Conservation (phyloP, 805 yeast genomes). For the Saccharomycopsis synnaedendra region DNA sequence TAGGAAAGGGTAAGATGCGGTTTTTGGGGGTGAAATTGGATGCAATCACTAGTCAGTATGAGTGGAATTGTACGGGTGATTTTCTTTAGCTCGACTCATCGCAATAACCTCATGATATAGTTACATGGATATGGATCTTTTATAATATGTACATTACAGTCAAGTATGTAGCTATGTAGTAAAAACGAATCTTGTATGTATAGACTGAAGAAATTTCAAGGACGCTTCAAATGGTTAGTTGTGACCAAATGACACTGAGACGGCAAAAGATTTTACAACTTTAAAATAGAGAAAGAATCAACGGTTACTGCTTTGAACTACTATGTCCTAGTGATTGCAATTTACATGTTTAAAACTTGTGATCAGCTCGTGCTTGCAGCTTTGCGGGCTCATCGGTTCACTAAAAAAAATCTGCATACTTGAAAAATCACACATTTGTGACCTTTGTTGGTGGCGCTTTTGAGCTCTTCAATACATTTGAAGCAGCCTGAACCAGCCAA, state of each 20-base stretch:
- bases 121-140: not conserved
- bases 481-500: not conserved
- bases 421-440: not conserved
- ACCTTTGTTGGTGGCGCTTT: not conserved
- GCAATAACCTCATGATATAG: not conserved
- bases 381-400: not conserved
- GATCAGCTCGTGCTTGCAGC: no score
- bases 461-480: not conserved
- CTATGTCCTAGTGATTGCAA: no score
- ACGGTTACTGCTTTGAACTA: no score
- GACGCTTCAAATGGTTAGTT: not conserved
- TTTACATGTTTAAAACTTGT: no score
- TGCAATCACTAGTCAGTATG: not conserved
- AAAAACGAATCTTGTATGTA: not conserved
- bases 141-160: not conserved
- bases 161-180: not conserved
- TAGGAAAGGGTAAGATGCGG: not conserved
- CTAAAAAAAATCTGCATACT: not conserved
- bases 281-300: no score
- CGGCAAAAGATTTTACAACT: not conserved
- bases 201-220: not conserved
- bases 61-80: conserved; percentile 3
- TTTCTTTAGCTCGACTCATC: not conserved
- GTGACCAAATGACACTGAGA: not conserved
- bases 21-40: conserved; percentile 5